Evolutionary conservation across 805 yeast species (phyloP).

Genomic region (Sugiyamaella lignohabitans): DNA sequence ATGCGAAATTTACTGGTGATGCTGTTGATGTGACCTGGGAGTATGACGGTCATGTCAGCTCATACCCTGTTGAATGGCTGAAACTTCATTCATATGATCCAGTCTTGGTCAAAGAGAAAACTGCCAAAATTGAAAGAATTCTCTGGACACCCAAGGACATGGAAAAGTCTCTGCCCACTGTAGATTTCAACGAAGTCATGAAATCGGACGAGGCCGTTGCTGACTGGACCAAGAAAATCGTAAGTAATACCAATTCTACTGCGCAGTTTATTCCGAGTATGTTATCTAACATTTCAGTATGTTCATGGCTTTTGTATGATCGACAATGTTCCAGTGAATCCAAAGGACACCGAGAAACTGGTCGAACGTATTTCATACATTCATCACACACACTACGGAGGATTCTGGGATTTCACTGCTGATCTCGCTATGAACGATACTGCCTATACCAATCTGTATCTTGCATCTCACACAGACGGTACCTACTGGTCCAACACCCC

Average conservation of each 20-base stretch:
- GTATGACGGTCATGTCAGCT: conserved; percentile 36
- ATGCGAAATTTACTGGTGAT: conserved; percentile 12
- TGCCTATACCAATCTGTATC: conserved; percentile 63
- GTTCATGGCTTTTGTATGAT: conserved; percentile 57
- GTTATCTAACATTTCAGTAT: conserved; percentile 24
- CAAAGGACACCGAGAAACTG: conserved; percentile 52
- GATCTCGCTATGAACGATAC: conserved; percentile 62
- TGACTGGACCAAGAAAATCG: conserved; percentile 49
- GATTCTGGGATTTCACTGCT: conserved; percentile 72
- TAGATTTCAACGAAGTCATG: conserved; percentile 45
- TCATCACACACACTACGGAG: conserved; percentile 70
- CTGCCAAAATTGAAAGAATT: conserved; percentile 28
- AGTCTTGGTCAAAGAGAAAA: conserved; percentile 32
- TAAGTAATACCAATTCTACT: conserved; percentile 2
- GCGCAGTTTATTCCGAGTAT: neutral
- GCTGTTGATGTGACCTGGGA: conserved; percentile 33
- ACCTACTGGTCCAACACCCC: conserved; percentile 72
- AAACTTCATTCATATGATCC: conserved; percentile 49
- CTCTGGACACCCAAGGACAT: conserved; percentile 44
- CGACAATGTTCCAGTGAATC: conserved; percentile 52
- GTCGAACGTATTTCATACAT: conserved; percentile 53
- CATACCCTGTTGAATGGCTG: conserved; percentile 39
- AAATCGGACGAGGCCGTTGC: conserved; percentile 39
- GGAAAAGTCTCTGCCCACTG: conserved; percentile 37
- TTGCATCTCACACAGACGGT: conserved; percentile 64